phyloP scores from a whole-genome alignment of 2,329 filamentous ascomycete species.

The Periconia sp. region DNA sequence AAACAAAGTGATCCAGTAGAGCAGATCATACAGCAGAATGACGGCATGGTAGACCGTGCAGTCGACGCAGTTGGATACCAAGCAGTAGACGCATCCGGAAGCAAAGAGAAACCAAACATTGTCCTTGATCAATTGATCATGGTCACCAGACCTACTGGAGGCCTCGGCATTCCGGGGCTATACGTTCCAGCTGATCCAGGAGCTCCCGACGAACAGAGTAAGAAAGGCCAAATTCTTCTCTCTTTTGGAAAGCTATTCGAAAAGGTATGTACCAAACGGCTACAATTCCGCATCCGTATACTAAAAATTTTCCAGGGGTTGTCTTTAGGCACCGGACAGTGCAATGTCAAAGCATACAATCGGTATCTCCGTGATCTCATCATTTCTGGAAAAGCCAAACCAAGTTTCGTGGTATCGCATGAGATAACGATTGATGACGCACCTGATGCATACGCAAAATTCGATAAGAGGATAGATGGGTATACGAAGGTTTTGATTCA shows the following conservation, averaged over 20 bases:
- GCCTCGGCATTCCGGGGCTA: constrained; percentile 62
- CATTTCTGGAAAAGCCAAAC: constrained; percentile 64
- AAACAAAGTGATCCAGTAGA: constrained; percentile 61
- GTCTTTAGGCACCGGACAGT: constrained; percentile 63
- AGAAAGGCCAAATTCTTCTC: constrained; percentile 65
- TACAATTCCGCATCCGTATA: not conserved
- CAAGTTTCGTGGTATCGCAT: constrained; percentile 67
- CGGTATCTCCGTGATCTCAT: constrained; percentile 67
- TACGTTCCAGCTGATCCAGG: constrained; percentile 61
- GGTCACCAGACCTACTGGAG: constrained; percentile 63
- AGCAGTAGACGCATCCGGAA: constrained; percentile 56
- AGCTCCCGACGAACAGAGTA: constrained; percentile 61
- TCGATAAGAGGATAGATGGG: constrained; percentile 66
- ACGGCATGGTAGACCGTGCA: constrained; percentile 63
- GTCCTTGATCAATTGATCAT: constrained; percentile 66
- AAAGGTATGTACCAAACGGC: constrained; percentile 49
- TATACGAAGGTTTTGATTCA: constrained; percentile 70
- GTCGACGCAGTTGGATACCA: constrained; percentile 70
- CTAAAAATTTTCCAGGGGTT: constrained; percentile 51
- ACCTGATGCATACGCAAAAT: constrained; percentile 64
- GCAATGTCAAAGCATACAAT: constrained; percentile 70
- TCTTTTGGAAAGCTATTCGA: constrained; percentile 70
- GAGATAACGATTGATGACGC: constrained; percentile 66
- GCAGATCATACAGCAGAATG: constrained; percentile 61
- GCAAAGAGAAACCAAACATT: constrained; percentile 63